phyloP scores from a whole-genome alignment of 2,329 filamentous ascomycete species.

The Claviceps africana region DNA sequence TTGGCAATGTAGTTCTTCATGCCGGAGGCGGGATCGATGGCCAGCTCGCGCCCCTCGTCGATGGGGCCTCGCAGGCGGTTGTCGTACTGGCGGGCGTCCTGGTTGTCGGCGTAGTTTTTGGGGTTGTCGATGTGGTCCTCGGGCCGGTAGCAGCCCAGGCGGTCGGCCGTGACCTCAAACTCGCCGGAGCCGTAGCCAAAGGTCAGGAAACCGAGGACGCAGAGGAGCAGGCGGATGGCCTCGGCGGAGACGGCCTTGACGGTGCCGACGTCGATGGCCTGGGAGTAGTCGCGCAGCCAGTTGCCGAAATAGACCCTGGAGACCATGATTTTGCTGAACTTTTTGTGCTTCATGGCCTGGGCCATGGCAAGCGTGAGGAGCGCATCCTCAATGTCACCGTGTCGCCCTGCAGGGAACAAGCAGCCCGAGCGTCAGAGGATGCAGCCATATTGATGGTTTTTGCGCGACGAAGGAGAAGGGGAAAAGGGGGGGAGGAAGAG shows the following conservation, averaged over 20 bases:
- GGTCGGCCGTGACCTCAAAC: conserved; percentile 71
- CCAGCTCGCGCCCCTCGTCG: conserved; percentile 64
- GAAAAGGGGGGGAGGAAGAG: no score
- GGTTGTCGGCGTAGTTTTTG: conserved; percentile 77
- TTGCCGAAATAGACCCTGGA: conserved; percentile 92
- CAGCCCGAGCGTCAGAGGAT: no score
- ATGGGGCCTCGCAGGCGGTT: conserved; percentile 67
- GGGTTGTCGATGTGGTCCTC: conserved; percentile 68
- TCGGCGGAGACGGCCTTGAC: conserved; percentile 83
- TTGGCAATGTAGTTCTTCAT: conserved; percentile 94
- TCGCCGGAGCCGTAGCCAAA: conserved; percentile 76
- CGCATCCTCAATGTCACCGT: conserved; percentile 87
- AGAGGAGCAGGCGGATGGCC: conserved; percentile 79
- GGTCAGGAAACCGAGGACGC: conserved; percentile 78
- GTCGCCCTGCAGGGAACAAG: conserved; percentile 55
- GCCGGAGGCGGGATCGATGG: conserved; percentile 59
- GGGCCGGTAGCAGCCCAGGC: conserved; percentile 70
- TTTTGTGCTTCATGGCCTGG: conserved; percentile 46
- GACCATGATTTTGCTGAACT: conserved; percentile 77
- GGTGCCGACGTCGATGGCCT: conserved; percentile 85
- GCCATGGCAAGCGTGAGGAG: conserved; percentile 57
- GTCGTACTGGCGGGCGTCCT: conserved; percentile 74
- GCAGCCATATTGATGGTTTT: no score
- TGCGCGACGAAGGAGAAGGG: no score
- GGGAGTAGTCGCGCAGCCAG: conserved; percentile 86